These are phyloP conservation scores for Cadophora sp. DNA, from an alignment of 2,329 filamentous ascomycete species.

Conservation along the genomic window DNA sequence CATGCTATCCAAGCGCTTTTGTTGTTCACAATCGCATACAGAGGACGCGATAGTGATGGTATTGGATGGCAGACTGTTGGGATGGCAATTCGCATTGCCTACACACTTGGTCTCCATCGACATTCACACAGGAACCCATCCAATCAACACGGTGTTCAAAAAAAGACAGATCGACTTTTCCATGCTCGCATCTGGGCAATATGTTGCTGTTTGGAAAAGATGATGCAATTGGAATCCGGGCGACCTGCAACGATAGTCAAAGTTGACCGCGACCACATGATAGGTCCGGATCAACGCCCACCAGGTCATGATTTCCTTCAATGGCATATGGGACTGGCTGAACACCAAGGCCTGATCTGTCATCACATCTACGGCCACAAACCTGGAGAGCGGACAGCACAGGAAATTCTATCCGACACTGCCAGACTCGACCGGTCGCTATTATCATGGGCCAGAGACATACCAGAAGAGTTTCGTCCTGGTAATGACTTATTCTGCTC, in stretches of 20 bases:
- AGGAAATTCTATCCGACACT: constrained; percentile 10
- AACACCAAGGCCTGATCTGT: constrained; percentile 11
- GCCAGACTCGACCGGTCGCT: constrained; percentile 3
- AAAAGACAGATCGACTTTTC: neutral
- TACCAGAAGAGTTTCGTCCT: constrained; percentile 16
- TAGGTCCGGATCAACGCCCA: neutral
- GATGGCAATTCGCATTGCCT: constrained; percentile 17
- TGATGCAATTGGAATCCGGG: constrained; percentile 17
- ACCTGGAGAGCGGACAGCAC: constrained; percentile 8
- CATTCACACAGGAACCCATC: neutral
- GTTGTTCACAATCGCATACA: constrained; percentile 10
- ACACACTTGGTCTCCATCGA: constrained; percentile 23
- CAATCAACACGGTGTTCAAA: neutral
- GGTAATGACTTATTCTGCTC: constrained; percentile 10
- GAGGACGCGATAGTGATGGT: constrained; percentile 19
- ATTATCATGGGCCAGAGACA: constrained; percentile 4
- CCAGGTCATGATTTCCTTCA: constrained; percentile 5
- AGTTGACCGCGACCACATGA: constrained; percentile 13
- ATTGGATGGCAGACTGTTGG: constrained; percentile 18
- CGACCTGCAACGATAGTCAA: neutral
- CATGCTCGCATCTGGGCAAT: constrained; percentile 12
- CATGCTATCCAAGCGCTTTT: constrained; percentile 19
- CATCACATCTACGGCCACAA: constrained; percentile 19
- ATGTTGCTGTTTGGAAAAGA: constrained; percentile 17
- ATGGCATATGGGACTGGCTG: constrained; percentile 10